Conservation (phyloP, 2,329 filamentous ascomycete species). For the Pseudogymnoascus sp. region DNA sequence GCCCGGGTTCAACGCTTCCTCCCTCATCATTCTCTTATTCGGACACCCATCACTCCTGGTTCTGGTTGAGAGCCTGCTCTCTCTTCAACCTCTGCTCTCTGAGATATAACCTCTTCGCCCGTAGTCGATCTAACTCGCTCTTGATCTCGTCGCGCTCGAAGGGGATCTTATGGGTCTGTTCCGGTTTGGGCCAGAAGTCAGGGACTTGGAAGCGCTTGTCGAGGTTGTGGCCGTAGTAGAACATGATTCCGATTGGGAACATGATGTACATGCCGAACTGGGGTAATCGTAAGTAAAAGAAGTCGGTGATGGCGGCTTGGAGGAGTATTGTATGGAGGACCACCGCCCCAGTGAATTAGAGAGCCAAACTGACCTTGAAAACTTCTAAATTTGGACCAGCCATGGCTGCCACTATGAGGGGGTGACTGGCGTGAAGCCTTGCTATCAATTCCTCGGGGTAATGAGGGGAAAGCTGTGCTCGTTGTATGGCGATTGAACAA, state of each 20-base stretch:
- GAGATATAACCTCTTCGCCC: conserved; percentile 25
- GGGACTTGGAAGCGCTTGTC: conserved; percentile 83
- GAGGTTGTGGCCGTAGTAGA: conserved; percentile 98
- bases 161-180: conserved; percentile 69
- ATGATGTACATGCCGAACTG: conserved; percentile 98
- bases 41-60: neutral
- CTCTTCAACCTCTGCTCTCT: conserved; percentile 29
- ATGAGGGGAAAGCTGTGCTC: neutral
- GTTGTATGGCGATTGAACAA: neutral
- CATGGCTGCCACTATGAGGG: conserved; percentile 37
- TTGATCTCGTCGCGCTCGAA: conserved; percentile 75
- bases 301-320: neutral
- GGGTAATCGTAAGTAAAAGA: neutral
- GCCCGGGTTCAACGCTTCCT: conserved; percentile 9
- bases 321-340: conserved; percentile 4
- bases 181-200: conserved; percentile 85
- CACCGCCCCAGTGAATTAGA: neutral
- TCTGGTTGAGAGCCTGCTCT: conserved; percentile 11
- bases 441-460: neutral
- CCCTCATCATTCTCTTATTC: neutral
- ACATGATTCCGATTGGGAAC: conserved; percentile 99
- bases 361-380: conserved; percentile 62
- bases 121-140: conserved; percentile 45
- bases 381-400: conserved; percentile 86
- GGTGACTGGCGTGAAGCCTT: neutral